Evolutionary conservation across 192 early-diverging fungal genomes (phyloP), one percentile per base, ranked within the genome.

Genomic region (Coemansia aciculifera): DNA sequence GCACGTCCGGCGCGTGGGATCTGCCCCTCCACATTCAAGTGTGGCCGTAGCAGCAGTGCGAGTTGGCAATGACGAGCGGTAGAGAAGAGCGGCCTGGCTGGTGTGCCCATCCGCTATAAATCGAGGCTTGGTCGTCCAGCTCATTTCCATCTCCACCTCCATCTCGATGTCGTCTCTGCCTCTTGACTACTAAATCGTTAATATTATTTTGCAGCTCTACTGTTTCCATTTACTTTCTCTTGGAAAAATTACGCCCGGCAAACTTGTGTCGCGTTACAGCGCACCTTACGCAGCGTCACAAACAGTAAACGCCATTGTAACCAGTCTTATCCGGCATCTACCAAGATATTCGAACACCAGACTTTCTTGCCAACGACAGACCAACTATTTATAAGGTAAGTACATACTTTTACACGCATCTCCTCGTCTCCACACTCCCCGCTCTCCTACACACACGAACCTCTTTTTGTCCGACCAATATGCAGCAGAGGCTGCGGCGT

Each of bases 1-100:
- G 54, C 54, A 32, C 24, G 27, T 17, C 54, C 54, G 29, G 54
- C 54, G 54, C 54, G 54, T 56, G 54, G 29, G 54, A 56, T 17
- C 54, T n/a, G 54, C 7, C 54, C 54, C 32, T 13, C 23, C 29
- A 15, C 15, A 15, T 56, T 17, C 29, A 31, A 15, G 27, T n/a
- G 54, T 29, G 54, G 54, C 32, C 54, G 29, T 17, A 34, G 54
- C 15, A 56, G 15, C 29, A 32, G 54, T 15, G 13, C 24, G 34
- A 17, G 54, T 10, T 31, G 29, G 32, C 54, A 56, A 17, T 56
- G 54, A 0, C 31, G 5, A 15, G 54, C 54, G 31, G 29, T 13
- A 13, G 51, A 52, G 24, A 29, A 29, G 24, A 1, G 51, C 51
- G 7, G 19, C 46, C 2, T 21, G 46, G 46, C 43, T 17, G n/a